Percentiles rank a stretch among this genome's conserved stretches.
These are phyloP conservation scores for Backusella australiensis DNA, from an alignment of 192 early-diverging fungal species.

Conservation along the genomic window DNA sequence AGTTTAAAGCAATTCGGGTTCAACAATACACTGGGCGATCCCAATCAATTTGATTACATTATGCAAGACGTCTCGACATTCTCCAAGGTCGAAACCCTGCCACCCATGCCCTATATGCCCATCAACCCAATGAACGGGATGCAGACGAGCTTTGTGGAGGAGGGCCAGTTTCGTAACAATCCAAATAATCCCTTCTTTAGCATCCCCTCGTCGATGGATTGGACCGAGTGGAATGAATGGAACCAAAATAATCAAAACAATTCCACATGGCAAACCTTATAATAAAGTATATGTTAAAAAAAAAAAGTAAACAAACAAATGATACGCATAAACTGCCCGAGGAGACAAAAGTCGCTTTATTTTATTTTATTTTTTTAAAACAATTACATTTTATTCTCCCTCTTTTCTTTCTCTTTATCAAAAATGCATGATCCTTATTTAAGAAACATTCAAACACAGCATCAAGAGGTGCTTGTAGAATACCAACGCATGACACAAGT, in stretches of 20 bases:
- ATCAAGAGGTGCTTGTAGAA: not conserved
- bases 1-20: constrained; percentile 36
- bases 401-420: not conserved
- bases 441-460: not conserved
- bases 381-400: not conserved
- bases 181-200: constrained; percentile 34
- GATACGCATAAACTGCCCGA: not conserved
- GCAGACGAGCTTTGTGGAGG: constrained; percentile 4
- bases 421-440: not conserved
- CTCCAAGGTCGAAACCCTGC: not conserved
- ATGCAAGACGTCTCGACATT: constrained; percentile 14
- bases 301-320: not conserved
- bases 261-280: constrained; percentile 7
- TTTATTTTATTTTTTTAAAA: not conserved
- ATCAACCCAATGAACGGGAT: not conserved
- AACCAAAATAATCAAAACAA: constrained; percentile 22
- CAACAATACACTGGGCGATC: constrained; percentile 14
- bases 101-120: constrained; percentile 8
- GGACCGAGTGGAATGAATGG: constrained; percentile 34
- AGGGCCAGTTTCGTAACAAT: constrained; percentile 25
- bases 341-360: not conserved
- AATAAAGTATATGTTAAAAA: not conserved
- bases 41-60: not conserved
- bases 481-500: constrained; percentile 13
- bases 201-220: constrained; percentile 34